Conservation (phyloP, 768 basidiomycete species). For the Psilocybe subaeruginosa region DNA sequence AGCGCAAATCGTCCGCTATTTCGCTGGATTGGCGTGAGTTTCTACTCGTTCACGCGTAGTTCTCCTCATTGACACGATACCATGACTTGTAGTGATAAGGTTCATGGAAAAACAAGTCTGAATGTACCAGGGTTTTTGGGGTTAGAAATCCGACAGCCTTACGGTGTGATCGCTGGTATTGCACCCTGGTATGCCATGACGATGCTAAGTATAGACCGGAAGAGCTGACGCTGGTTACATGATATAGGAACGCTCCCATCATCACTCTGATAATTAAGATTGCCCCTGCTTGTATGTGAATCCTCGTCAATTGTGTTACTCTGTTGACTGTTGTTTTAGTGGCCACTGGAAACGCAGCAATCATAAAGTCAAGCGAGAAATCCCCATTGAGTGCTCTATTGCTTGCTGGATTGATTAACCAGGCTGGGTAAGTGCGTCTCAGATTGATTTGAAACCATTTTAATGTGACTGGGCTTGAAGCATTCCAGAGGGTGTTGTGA, state of each 20-base stretch:
- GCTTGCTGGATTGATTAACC: constrained; percentile 21
- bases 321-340: background rate
- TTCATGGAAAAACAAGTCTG: background rate
- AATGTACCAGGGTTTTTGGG: background rate
- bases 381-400: constrained; percentile 36
- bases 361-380: constrained; percentile 60
- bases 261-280: background rate
- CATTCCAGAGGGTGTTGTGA: background rate
- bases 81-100: background rate
- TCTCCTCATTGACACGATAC: no score
- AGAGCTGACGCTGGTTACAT: no score
- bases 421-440: constrained; percentile 57
- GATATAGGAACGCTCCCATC: constrained; percentile 1
- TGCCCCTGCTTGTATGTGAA: background rate
- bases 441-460: no score
- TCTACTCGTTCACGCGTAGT: no score
- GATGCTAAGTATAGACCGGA: no score
- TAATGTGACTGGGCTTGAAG: background rate
- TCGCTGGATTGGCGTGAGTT: background rate
- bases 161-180: background rate
- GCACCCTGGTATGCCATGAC: background rate
- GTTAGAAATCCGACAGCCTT: background rate
- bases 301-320: background rate
- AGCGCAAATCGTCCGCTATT: background rate
- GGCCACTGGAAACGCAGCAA: constrained; percentile 5